Conservation (phyloP, 1,139 yeast species). For the Ogataea hybrid region DNA sequence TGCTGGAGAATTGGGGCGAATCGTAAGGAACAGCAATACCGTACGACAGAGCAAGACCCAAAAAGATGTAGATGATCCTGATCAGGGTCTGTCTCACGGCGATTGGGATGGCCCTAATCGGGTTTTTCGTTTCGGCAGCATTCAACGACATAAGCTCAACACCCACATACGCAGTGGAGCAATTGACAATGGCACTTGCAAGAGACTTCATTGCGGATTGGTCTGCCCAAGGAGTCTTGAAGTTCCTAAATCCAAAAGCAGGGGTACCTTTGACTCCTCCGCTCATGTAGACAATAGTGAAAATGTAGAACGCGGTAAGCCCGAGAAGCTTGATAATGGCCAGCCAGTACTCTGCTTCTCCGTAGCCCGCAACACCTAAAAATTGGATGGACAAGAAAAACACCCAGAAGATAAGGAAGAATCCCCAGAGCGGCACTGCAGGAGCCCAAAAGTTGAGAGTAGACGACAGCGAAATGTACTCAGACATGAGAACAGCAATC, state of each 20-base stretch:
- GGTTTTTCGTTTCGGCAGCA: conserved; percentile 57
- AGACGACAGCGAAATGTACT: conserved; percentile 55
- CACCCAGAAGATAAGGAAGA: conserved; percentile 54
- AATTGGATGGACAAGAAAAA: conserved; percentile 54
- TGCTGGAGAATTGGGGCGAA: conserved; percentile 36
- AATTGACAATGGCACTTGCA: conserved; percentile 64
- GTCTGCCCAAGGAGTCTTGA: conserved; percentile 49
- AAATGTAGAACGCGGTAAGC: conserved; percentile 52
- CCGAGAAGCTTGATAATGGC: conserved; percentile 53
- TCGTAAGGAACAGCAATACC: conserved; percentile 57
- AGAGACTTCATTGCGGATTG: conserved; percentile 64
- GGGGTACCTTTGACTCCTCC: conserved; percentile 57
- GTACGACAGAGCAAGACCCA: conserved; percentile 52
- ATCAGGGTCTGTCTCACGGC: conserved; percentile 59
- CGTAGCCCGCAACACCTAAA: conserved; percentile 55
- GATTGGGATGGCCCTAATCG: conserved; percentile 52
- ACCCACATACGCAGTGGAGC: conserved; percentile 51
- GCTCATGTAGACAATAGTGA: conserved; percentile 56
- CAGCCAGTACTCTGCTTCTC: conserved; percentile 58
- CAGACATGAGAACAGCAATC: conserved; percentile 57
- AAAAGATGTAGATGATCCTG: conserved; percentile 52
- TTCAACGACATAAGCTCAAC: conserved; percentile 57
- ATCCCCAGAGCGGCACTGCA: conserved; percentile 56
- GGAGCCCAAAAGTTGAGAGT: conserved; percentile 54
- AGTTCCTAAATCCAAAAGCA: conserved; percentile 33